Evolutionary conservation across 1,139 yeast genomes (phyloP).

Genomic region (Hyphopichia wangnamkhiaoensis): DNA sequence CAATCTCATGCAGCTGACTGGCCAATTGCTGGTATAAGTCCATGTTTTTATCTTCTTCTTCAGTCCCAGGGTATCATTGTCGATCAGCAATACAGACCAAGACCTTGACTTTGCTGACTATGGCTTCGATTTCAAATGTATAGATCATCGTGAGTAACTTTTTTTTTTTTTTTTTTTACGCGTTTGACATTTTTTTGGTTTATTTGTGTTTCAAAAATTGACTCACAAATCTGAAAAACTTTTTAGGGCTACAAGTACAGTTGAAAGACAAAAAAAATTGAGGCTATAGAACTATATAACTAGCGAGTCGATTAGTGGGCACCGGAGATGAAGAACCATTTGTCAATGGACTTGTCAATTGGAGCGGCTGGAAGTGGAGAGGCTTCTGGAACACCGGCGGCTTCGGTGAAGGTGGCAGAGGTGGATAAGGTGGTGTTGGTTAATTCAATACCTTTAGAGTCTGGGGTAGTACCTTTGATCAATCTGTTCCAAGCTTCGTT

Average conservation of each 20-base stretch:
- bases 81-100: background rate
- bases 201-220: background rate
- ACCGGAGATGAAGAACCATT: constrained; percentile 99
- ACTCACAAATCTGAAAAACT: background rate
- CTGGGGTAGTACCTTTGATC: constrained; percentile 53
- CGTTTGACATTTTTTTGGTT: background rate
- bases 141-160: background rate
- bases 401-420: constrained; percentile 52
- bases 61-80: background rate
- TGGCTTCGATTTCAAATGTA: too few species aligned
- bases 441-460: constrained; percentile 58
- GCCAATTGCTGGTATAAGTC: constrained; percentile 4
- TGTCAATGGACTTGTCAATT: constrained; percentile 94
- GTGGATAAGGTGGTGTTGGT: constrained; percentile 71
- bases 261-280: background rate
- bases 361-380: constrained; percentile 81
- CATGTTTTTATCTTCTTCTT: background rate
- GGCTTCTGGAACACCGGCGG: constrained; percentile 67
- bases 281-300: background rate
- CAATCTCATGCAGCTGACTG: constrained; percentile 3
- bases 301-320: constrained; percentile 37
- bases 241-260: background rate
- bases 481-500: constrained; percentile 76
- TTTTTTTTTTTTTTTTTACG: background rate
- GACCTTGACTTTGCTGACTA: too few species aligned